Percentiles rank a stretch among this genome's conserved stretches.
Evolutionary conservation across 345 rosid species (phyloP).

Genomic region (Nephelium lappaceum): DNA sequence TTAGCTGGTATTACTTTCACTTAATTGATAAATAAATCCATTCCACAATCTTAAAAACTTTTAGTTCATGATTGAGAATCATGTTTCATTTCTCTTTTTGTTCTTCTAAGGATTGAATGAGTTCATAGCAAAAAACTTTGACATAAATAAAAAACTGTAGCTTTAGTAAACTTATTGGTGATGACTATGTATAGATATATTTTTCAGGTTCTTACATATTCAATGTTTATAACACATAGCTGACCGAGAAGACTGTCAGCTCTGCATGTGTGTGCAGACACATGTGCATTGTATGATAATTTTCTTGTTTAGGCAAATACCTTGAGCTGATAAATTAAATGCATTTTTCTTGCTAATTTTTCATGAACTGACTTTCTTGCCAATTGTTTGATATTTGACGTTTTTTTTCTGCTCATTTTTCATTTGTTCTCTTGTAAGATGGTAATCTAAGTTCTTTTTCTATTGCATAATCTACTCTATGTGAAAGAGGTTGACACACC

Average conservation of each 20-base stretch:
- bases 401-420: background rate
- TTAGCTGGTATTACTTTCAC: no score
- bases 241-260: background rate
- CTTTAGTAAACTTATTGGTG: background rate
- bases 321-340: background rate
- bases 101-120: background rate
- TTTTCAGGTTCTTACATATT: background rate
- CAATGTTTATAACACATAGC: background rate
- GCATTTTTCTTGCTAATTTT: background rate
- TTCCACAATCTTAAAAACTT: background rate
- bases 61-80: background rate
- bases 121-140: background rate
- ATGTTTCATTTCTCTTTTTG: background rate
- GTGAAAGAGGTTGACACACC: slow-evolving; percentile 76
- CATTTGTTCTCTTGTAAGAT: slow-evolving; percentile 5
- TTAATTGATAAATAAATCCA: background rate
- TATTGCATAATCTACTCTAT: slow-evolving; percentile 73
- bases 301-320: background rate
- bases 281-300: background rate
- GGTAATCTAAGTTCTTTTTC: background rate
- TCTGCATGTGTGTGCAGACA: background rate
- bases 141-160: no score
- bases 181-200: background rate
- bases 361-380: background rate
- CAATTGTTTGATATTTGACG: background rate